Evolutionary conservation across 2,329 filamentous ascomycete genomes (phyloP).

Genomic region (Aspergillus felis): DNA sequence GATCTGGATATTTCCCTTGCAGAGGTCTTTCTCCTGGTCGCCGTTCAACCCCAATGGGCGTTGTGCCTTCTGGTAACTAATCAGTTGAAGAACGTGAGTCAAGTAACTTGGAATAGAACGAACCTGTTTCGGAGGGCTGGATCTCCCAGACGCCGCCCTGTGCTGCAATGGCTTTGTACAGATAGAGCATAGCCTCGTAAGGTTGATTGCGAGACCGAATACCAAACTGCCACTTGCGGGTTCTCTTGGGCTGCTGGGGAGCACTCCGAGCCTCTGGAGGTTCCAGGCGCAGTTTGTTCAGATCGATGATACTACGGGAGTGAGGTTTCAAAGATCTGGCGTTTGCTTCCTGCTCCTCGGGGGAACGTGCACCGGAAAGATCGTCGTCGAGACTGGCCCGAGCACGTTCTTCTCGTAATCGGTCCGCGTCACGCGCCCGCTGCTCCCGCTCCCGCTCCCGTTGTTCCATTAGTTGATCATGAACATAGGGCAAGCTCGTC

Average conservation of each 20-base stretch:
- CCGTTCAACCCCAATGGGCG: constrained; percentile 35
- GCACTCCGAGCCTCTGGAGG: constrained; percentile 50
- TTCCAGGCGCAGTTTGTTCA: constrained; percentile 59
- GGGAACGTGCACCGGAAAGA: constrained; percentile 25
- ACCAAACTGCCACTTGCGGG: constrained; percentile 95
- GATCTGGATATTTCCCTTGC: constrained; percentile 42
- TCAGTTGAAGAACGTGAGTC: constrained; percentile 1
- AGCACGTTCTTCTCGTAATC: constrained; percentile 44
- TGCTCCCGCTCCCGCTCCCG: constrained; percentile 33
- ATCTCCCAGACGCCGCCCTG: constrained; percentile 85
- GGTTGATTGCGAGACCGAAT: constrained; percentile 92
- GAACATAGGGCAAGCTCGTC: constrained; percentile 84
- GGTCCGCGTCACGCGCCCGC: constrained; percentile 23
- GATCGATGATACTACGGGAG: constrained; percentile 64
- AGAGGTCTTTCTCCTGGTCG: constrained; percentile 33
- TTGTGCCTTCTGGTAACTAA: constrained; percentile 22
- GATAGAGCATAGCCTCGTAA: constrained; percentile 88
- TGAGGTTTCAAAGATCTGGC: constrained; percentile 81
- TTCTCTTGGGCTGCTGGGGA: constrained; percentile 52
- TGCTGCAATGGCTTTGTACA: constrained; percentile 85
- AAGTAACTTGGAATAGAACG: constrained; percentile 6
- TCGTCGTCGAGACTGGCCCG: constrained; percentile 17
- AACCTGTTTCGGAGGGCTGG: constrained; percentile 41
- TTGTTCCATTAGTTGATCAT: constrained; percentile 80
- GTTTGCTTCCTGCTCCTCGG: constrained; percentile 77